Evolutionary conservation across 208 protist genomes (phyloP), one percentile per base, ranked within the genome.

Genomic region (Porcisia deanei): DNA sequence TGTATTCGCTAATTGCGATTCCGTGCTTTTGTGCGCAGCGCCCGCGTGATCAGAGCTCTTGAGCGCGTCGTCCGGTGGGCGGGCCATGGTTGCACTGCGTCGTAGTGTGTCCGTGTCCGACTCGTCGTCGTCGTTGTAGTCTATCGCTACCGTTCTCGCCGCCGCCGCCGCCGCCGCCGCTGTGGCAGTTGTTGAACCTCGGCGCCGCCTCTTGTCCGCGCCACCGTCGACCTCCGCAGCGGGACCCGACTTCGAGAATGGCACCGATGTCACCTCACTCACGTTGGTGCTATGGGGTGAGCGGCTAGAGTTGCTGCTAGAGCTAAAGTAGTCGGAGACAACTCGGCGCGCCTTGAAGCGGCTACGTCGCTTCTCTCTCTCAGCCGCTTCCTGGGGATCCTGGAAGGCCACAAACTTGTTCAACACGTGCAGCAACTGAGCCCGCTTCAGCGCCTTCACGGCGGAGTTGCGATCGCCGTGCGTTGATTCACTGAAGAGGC

Each of bases 391-490:
- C 63, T 87, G 77, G 0, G 89, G 87, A 58, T 96, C 89, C 70
- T 94, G 87, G 71, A 96, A 96, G 8, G 93, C 91, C 0, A 96
- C 91, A 65, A 92, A 97, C 71, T 91, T 89, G 80, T 94, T 94
- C 43, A 96, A 78, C 30, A 93, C 87, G 83, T 97, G 91, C 60
- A 94, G 80, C 76, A 97, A 85, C 76, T 97, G 89, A 7, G 89
- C 91, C 2, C 91, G 86, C 76, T 90, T 86, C 45, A 97, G 83
- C 7, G 89, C 91, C 81, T 89, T 79, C 34, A 95, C 61, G 1
- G 93, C 93, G 1, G 91, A 96, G 68, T 87, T 87, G 72, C 84
- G 85, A 67, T 92, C 83, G 39, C 88, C 83, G 67, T 95, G 82
- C 22, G 78, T 82, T 12, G 82, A 76, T 75, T 96, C 91, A 73